phyloP scores from a whole-genome alignment of 768 basidiomycete genomes.

The Dioszegia hungarica region DNA sequence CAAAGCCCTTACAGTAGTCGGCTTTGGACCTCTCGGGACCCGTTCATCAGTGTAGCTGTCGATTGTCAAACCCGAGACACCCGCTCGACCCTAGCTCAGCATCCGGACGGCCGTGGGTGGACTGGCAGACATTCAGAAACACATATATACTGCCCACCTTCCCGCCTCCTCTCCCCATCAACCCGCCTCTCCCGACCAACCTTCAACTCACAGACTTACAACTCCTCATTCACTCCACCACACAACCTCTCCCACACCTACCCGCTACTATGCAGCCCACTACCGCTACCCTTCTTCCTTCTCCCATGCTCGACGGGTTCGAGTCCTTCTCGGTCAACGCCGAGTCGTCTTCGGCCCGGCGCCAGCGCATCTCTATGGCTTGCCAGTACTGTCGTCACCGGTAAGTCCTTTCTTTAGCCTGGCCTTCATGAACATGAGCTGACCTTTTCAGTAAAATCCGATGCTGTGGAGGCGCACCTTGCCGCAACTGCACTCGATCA shows the following conservation, averaged over 20 bases:
- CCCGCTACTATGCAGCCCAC: slow-evolving; percentile 26
- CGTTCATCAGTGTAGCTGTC: too few species aligned
- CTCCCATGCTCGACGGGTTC: slow-evolving; percentile 14
- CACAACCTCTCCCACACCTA: not conserved
- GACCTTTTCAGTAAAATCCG: slow-evolving; percentile 32
- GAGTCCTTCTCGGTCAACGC: slow-evolving; percentile 6
- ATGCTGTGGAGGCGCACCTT: slow-evolving; percentile 40
- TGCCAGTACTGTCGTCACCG: slow-evolving; percentile 43
- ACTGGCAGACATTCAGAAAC: not conserved
- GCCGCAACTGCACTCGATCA: slow-evolving; percentile 39
- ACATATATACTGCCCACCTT: not conserved
- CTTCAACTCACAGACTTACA: not conserved
- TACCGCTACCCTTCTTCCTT: slow-evolving; percentile 11
- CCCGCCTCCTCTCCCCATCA: slow-evolving; percentile 4
- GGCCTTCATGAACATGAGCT: not conserved
- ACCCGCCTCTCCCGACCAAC: slow-evolving; percentile 5
- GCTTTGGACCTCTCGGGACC: too few species aligned
- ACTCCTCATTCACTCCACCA: not conserved
- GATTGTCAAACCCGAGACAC: too few species aligned
- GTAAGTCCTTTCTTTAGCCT: slow-evolving; percentile 14
- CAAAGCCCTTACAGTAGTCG: too few species aligned
- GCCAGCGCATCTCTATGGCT: slow-evolving; percentile 41
- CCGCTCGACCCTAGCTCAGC: too few species aligned
- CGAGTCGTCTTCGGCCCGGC: slow-evolving; percentile 14
- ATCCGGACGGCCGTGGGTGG: too few species aligned